Evolutionary conservation across 306 rosid species (phyloP).

Genomic region (Cicer yamashitae): DNA sequence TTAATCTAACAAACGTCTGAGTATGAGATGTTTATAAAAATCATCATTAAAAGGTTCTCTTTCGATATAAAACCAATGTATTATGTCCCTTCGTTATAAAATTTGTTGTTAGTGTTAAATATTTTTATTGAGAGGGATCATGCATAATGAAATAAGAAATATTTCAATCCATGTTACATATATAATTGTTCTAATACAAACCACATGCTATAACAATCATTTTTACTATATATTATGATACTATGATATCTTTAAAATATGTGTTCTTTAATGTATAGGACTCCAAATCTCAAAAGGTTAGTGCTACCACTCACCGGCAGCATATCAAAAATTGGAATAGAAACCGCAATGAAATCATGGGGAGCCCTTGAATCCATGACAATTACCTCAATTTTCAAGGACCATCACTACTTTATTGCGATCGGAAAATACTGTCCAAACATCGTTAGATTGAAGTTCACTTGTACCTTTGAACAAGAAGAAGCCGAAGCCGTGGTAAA

Average conservation of each 20-base stretch:
- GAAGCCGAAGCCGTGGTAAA: constrained; percentile 13
- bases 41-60: too few species aligned
- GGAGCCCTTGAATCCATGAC: constrained; percentile 48
- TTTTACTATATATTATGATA: too few species aligned
- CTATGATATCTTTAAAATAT: background rate
- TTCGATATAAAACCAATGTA: too few species aligned
- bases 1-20: too few species aligned
- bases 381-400: background rate
- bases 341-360: constrained; percentile 40
- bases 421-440: constrained; percentile 7
- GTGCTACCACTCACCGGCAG: constrained; percentile 29
- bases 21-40: too few species aligned
- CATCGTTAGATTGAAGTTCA: constrained; percentile 31
- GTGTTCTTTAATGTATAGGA: background rate
- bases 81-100: too few species aligned
- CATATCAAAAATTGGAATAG: background rate
- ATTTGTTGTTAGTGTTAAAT: too few species aligned
- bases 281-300: constrained; percentile 6
- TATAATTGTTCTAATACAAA: too few species aligned
- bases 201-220: too few species aligned
- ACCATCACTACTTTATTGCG: background rate
- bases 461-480: background rate
- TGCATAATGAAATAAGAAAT: too few species aligned
- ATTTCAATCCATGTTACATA: too few species aligned
- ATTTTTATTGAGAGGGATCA: too few species aligned